Conservation (phyloP, 176 grass and related monocot genomes). For the Otatea glauca region DNA sequence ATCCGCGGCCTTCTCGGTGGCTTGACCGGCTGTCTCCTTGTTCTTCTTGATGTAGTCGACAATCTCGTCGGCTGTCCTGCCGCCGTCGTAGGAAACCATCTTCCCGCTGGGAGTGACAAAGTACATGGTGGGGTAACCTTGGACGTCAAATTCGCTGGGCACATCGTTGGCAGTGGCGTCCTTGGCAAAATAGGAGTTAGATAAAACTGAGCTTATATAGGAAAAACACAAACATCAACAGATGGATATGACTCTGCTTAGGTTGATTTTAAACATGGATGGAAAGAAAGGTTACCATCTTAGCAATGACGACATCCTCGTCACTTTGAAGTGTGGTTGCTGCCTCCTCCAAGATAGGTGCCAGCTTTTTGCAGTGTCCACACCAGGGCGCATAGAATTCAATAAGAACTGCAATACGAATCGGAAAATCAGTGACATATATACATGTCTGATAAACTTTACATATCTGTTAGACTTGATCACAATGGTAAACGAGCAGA, state of each 20-base stretch:
- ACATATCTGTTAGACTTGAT: neutral
- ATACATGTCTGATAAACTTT: neutral
- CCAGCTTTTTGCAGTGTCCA: constrained; percentile 93
- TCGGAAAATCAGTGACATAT: neutral
- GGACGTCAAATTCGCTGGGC: constrained; percentile 60
- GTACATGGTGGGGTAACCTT: constrained; percentile 90
- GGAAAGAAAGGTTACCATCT: constrained; percentile 63
- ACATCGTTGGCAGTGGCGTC: constrained; percentile 85
- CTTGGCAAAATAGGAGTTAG: constrained; percentile 30
- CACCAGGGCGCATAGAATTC: constrained; percentile 99
- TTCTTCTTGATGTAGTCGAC: constrained; percentile 70
- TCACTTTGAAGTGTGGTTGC: constrained; percentile 73
- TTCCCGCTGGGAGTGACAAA: constrained; percentile 80
- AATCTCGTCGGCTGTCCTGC: constrained; percentile 67
- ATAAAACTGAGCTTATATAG: neutral
- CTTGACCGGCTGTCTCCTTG: constrained; percentile 52
- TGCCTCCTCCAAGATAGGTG: constrained; percentile 80
- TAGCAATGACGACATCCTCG: constrained; percentile 84
- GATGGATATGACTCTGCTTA: neutral
- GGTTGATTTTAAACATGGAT: neutral
- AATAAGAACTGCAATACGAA: constrained; percentile 63
- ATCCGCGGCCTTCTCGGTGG: constrained; percentile 19
- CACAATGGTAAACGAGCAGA: neutral
- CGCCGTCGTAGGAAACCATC: constrained; percentile 48
- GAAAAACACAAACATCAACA: neutral